Evolutionary conservation across 1,284 basidiomycete species (phyloP).

Genomic region (Cutaneotrichosporon arboriforme): DNA sequence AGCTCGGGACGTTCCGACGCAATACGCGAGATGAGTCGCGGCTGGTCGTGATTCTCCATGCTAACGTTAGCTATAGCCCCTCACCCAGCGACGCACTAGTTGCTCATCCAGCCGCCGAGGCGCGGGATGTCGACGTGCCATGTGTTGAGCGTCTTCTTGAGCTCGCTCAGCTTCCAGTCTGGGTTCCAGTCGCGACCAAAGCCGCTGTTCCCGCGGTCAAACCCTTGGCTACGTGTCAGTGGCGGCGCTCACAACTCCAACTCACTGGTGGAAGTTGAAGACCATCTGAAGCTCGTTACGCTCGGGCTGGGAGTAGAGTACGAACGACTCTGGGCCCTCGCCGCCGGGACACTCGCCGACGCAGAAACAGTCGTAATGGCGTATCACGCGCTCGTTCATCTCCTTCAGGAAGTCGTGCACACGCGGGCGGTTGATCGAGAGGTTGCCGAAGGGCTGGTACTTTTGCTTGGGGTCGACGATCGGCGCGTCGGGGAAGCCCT

Average conservation of each 20-base stretch:
- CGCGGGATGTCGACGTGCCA: slow-evolving; percentile 60
- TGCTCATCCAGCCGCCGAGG: slow-evolving; percentile 59
- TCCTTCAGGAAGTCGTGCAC: slow-evolving; percentile 65
- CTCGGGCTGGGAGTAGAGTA: slow-evolving; percentile 58
- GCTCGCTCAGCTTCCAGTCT: slow-evolving; percentile 56
- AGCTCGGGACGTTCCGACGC: slow-evolving; percentile 58
- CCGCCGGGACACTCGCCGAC: slow-evolving; percentile 14
- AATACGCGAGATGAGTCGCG: slow-evolving; percentile 61
- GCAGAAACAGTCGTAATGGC: slow-evolving; percentile 17
- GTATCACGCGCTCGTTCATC: slow-evolving; percentile 58
- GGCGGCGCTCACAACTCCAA: slow-evolving; percentile 44
- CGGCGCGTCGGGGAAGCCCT: slow-evolving; percentile 62
- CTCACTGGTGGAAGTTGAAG: slow-evolving; percentile 53
- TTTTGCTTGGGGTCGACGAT: slow-evolving; percentile 52
- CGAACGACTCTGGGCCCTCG: slow-evolving; percentile 7
- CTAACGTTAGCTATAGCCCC: slow-evolving; percentile 7
- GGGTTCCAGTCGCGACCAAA: slow-evolving; percentile 19
- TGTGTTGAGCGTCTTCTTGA: slow-evolving; percentile 56
- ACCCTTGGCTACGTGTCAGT: slow-evolving; percentile 38
- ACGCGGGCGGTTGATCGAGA: slow-evolving; percentile 51
- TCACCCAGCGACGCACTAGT: slow-evolving; percentile 18
- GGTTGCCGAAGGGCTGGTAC: slow-evolving; percentile 48
- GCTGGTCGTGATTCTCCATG: slow-evolving; percentile 40
- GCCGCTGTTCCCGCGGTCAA: slow-evolving; percentile 24
- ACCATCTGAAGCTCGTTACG: slow-evolving; percentile 59